Evolutionary conservation across 768 basidiomycete genomes (phyloP).

Genomic region (Mycena rebaudengoi): DNA sequence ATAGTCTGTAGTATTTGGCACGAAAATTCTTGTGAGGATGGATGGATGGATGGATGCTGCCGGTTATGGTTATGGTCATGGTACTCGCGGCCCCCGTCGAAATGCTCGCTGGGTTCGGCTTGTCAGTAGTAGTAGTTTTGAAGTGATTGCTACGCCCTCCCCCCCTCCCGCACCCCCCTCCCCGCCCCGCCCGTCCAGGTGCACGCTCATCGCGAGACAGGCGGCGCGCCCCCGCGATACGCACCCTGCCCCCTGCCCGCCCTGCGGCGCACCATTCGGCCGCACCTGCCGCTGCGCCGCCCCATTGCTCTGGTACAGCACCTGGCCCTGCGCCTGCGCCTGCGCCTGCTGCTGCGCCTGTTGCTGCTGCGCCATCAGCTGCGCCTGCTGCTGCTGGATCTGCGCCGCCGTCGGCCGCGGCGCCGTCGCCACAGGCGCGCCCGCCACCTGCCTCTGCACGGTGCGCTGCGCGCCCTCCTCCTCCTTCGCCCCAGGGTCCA

Average conservation of each 20-base stretch:
- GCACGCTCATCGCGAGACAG: conserved; percentile 44
- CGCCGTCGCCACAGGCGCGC: conserved; percentile 17
- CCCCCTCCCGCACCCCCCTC: not conserved
- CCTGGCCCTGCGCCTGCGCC: conserved; percentile 37
- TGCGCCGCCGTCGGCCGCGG: conserved; percentile 38
- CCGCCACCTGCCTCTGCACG: conserved; percentile 36
- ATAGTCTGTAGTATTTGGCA: conserved; percentile 13
- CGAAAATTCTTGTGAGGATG: conserved; percentile 6
- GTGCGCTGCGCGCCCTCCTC: conserved; percentile 48
- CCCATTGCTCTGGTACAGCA: conserved; percentile 48
- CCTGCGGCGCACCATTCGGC: conserved; percentile 30
- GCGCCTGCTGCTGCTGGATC: conserved; percentile 34
- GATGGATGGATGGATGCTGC: conserved; percentile 20
- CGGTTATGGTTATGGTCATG: conserved; percentile 21
- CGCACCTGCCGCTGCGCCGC: conserved; percentile 28
- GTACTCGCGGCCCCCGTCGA: conserved; percentile 3
- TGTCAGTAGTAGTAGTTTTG: conserved; percentile 18
- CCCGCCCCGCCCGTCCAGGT: not conserved
- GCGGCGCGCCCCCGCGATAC: conserved; percentile 46
- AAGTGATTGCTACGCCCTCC: conserved; percentile 11
- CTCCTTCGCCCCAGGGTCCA: conserved; percentile 71
- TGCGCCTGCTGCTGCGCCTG: conserved; percentile 36
- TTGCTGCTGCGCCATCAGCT: conserved; percentile 11
- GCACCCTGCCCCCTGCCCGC: conserved; percentile 37
- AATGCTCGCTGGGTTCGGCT: not conserved